Evolutionary conservation across 2,329 filamentous ascomycete genomes (phyloP).

Genomic region (Penicillium sp.): DNA sequence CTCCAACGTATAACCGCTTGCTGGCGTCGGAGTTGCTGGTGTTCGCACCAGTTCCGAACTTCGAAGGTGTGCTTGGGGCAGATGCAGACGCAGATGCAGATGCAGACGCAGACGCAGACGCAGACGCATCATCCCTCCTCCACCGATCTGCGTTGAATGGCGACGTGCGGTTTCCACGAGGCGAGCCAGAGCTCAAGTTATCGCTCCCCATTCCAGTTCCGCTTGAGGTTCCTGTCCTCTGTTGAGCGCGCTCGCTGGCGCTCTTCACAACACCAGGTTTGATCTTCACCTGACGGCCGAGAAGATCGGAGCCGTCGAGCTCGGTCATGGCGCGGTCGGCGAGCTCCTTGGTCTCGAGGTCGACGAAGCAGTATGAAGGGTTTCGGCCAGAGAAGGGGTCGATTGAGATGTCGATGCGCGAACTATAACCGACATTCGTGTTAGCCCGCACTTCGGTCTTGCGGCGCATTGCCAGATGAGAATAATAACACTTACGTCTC

Average conservation of each 20-base stretch:
- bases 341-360: slow-evolving; percentile 62
- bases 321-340: slow-evolving; percentile 63
- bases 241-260: slow-evolving; percentile 35
- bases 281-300: slow-evolving; percentile 66
- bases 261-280: slow-evolving; percentile 67
- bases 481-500: slow-evolving; percentile 35
- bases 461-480: not conserved
- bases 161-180: slow-evolving; percentile 26
- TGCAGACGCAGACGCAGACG: slow-evolving; percentile 39
- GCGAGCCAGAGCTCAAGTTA: slow-evolving; percentile 17
- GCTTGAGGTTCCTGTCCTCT: slow-evolving; percentile 21
- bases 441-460: not conserved
- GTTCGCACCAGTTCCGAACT: slow-evolving; percentile 38
- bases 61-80: slow-evolving; percentile 24
- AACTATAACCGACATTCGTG: slow-evolving; percentile 37
- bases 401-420: slow-evolving; percentile 70
- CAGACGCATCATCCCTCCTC: slow-evolving; percentile 45
- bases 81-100: slow-evolving; percentile 41
- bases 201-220: not conserved
- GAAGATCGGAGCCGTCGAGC: slow-evolving; percentile 60
- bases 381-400: slow-evolving; percentile 72
- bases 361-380: slow-evolving; percentile 76
- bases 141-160: slow-evolving; percentile 48
- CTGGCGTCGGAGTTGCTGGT: slow-evolving; percentile 41
- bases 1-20: slow-evolving; percentile 54